phyloP scores from a whole-genome alignment of 139 green algal genomes.

The Pleodorina starrii region DNA sequence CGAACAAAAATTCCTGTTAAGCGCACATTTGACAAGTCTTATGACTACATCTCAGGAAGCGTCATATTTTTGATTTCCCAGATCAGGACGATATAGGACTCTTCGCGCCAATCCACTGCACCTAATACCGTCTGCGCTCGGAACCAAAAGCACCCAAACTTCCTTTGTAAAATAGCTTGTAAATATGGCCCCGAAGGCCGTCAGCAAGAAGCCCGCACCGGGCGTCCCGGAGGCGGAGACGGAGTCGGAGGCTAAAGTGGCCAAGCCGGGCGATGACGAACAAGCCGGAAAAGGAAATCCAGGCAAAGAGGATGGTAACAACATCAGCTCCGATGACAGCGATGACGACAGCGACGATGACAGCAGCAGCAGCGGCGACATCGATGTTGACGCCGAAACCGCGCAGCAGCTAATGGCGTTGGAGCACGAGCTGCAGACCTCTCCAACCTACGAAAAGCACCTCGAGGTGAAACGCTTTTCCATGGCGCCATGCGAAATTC shows the following conservation, averaged over 20 bases:
- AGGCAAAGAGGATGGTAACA: background rate
- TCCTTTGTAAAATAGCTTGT: background rate
- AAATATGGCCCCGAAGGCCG: background rate
- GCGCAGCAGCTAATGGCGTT: conserved; percentile 72
- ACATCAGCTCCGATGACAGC: background rate
- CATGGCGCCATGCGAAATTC: too few relatives aligned
- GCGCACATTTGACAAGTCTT: too few relatives aligned
- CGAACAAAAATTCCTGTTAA: too few relatives aligned
- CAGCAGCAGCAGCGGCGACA: conserved; percentile 24
- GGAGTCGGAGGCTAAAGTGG: background rate
- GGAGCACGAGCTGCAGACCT: conserved; percentile 73
- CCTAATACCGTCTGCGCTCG: too few relatives aligned
- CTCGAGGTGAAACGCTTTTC: background rate
- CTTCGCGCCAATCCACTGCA: too few relatives aligned
- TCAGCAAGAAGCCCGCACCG: background rate
- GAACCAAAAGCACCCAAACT: background rate
- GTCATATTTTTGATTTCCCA: background rate
- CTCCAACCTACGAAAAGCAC: conserved; percentile 59
- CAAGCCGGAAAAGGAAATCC: background rate
- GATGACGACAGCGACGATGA: conserved; percentile 34
- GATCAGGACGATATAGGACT: too few relatives aligned
- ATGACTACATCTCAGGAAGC: too few relatives aligned
- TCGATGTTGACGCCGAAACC: conserved; percentile 66
- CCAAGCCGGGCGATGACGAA: background rate
- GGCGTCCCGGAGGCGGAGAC: background rate